These are phyloP conservation scores for Onygenales sp. DNA, from an alignment of 2,329 filamentous ascomycete species.

Conservation along the genomic window DNA sequence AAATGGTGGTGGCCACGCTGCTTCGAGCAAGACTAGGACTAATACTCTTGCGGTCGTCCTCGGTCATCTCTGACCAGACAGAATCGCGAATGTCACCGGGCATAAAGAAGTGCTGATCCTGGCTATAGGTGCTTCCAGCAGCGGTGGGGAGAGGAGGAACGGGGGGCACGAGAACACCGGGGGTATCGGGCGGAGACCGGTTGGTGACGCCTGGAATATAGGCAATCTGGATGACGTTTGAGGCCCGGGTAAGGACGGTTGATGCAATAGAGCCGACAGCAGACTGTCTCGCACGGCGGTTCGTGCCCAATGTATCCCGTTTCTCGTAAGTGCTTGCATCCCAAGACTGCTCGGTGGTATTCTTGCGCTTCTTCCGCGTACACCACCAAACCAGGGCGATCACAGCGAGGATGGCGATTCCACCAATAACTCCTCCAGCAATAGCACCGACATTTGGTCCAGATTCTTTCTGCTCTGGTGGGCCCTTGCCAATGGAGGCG, in stretches of 20 bases:
- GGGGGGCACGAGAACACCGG: constrained; percentile 72
- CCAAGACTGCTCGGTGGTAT: constrained; percentile 51
- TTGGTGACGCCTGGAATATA: constrained; percentile 98
- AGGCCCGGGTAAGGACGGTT: constrained; percentile 87
- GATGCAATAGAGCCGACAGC: constrained; percentile 89
- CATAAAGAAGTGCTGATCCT: constrained; percentile 88
- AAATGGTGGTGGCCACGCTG: constrained; percentile 87
- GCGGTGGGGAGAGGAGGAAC: constrained; percentile 78
- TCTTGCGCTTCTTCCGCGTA: constrained; percentile 63
- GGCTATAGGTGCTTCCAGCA: constrained; percentile 44
- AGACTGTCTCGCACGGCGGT: constrained; percentile 58
- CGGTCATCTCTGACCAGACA: constrained; percentile 71
- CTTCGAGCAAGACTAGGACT: constrained; percentile 38
- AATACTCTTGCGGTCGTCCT: constrained; percentile 41
- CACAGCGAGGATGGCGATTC: constrained; percentile 63
- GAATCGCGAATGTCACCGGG: constrained; percentile 84
- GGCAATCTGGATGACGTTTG: constrained; percentile 98
- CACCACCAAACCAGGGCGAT: constrained; percentile 80
- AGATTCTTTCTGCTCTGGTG: constrained; percentile 23
- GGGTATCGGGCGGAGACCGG: constrained; percentile 74
- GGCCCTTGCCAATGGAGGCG: constrained; percentile 26
- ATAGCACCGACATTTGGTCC: constrained; percentile 73
- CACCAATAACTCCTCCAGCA: constrained; percentile 82
- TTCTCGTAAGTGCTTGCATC: constrained; percentile 41
- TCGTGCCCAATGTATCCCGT: constrained; percentile 47